Evolutionary conservation across 2,329 filamentous ascomycete genomes (phyloP), one percentile per base, ranked within the genome.

Genomic region (Ophiostoma quercus): DNA sequence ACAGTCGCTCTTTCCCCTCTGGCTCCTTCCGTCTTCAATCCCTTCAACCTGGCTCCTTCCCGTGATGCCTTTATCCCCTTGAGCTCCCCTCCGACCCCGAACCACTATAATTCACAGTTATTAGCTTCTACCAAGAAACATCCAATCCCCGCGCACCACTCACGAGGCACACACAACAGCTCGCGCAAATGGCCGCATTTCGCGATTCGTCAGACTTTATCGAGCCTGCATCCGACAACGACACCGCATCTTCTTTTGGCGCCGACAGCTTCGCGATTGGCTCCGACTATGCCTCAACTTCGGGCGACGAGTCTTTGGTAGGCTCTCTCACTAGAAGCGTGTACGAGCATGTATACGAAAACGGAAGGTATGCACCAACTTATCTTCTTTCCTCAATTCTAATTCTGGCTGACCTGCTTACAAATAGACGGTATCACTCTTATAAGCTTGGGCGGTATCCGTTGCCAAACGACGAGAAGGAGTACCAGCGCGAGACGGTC

Each of bases 401-500:
- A 8, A 25, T 11, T 4, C 57, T n/a, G 19, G 34, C 34, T 34
- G 9, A 75, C 76, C 70, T 25, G 25, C 25, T 62, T 25, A 32
- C 57, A 14, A 73, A 72, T 69, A 73, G 76, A 2, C 73, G 76
- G 1, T 77, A 77, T 68, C 76, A 77, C 67, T 60, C 71, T 16
- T 77, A 73, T 73, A 73, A 74, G 65, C 70, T 75, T 32, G 74
- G 74, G 14, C 70, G 73, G 16, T 77, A 77, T 67, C 73, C 71
- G 29, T 71, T 77, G 37, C 76, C 76, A 71, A 83, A 83, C 71
- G 81, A 83, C 68, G 78, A 82, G 25, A 73, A 76, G 2, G 81
- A 83, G 73, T 80, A 81, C 71, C 79, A 81, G 72, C 75, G 81
- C 22, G 80, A 82, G 73, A 78, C 79, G 70, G 80, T 80, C 80